Percentiles rank a stretch among this genome's conserved stretches.
phyloP scores from a whole-genome alignment of 2,329 filamentous ascomycete genomes.

The Seiridium unicorne region DNA sequence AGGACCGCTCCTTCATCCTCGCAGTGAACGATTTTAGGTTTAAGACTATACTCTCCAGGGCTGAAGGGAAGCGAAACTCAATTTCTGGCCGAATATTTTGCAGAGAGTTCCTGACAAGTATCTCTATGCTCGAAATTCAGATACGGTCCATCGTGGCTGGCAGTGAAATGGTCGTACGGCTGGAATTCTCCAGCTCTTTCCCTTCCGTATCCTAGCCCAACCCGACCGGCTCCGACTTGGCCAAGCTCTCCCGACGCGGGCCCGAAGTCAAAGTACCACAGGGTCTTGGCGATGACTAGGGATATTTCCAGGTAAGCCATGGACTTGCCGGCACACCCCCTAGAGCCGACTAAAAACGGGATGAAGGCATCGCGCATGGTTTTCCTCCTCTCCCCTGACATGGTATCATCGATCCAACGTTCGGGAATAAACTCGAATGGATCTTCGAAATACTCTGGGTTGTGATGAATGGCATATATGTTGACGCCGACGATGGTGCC shows the following conservation, averaged over 20 bases:
- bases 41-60: too few relatives aligned
- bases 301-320: slow-evolving; percentile 19
- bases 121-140: background rate
- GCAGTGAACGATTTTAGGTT: too few relatives aligned
- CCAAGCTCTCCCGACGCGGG: background rate
- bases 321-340: slow-evolving; percentile 32
- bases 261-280: slow-evolving; percentile 5
- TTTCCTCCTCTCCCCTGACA: slow-evolving; percentile 8
- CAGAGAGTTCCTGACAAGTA: too few relatives aligned
- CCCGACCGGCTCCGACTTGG: background rate
- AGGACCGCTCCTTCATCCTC: too few relatives aligned
- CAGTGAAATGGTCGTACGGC: background rate
- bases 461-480: background rate
- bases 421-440: background rate
- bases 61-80: too few relatives aligned
- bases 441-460: background rate
- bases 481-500: background rate
- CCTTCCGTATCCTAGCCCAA: background rate
- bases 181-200: background rate
- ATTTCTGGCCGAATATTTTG: too few relatives aligned
- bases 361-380: slow-evolving; percentile 14
- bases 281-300: slow-evolving; percentile 16
- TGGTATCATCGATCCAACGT: background rate
- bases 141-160: background rate
- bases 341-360: slow-evolving; percentile 33